These are phyloP conservation scores for Hordeum vulgare DNA, from an alignment of 176 grass and related monocot species.

Conservation along the genomic window MorexV3_pseudomolecules_assembly NC_058522.1:229942949-229943448, in stretches of 20 bases:
- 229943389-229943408: constrained; percentile 72
- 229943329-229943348: neutral
- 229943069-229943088: constrained; percentile 11
- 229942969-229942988: constrained; percentile 65
- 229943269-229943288: constrained; percentile 50
- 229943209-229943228: constrained; percentile 76
- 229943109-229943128: neutral
- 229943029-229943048: constrained; percentile 82
- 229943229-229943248: constrained; percentile 86
- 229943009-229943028: constrained; percentile 50
- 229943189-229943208: constrained; percentile 65
- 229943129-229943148: neutral
- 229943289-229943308: neutral
- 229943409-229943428: constrained; percentile 84
- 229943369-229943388: constrained; percentile 43
- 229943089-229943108: constrained; percentile 19
- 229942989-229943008: constrained; percentile 33
- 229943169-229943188: constrained; percentile 48
- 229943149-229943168: constrained; percentile 37
- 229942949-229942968: constrained; percentile 89
- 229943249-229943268: constrained; percentile 80
- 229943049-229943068: constrained; percentile 69
- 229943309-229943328: constrained; percentile 1
- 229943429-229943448: constrained; percentile 83
- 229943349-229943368: constrained; percentile 91